Base-by-base conservation (phyloP, 345 rosid species). In the Salix suchowensis region DNA sequence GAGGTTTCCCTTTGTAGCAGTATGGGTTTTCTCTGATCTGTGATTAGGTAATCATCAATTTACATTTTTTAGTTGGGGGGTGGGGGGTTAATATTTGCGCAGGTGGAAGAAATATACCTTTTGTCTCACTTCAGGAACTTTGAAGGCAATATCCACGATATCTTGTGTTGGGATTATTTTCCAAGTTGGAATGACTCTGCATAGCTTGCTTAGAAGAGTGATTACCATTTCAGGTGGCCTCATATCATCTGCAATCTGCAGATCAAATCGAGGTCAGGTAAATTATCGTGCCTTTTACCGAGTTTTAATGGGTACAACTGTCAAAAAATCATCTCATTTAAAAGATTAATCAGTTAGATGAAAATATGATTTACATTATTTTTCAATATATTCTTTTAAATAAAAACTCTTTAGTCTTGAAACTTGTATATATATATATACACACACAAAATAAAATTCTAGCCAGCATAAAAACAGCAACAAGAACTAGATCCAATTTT, bases 1-100 rank as follows among this genome's bases (percentile, higher is more conserved):
- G 95, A 70, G 88, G 88, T 6, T 90, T 76, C 6, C 97, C 98
- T 79, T 94, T 87, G 81, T 94, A 92, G 90, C 97, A 94, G 39
- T 87, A 87, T 54, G 81, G 64, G 66, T 94, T 94, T 73, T 82
- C 83, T 82, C 89, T 91, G 44, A 94, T 62, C 93, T 94, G 85
- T 36, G 65, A 46, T 64, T 32, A 61, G 13, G 12, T 54, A 12
- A 19, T 6, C 24, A 40, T 3, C 18, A 10, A 40, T 50, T 10
- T 21, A 3, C 46, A 0, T 14, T 67, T 14, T 67, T 21, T 28
- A 14, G 44, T 1, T 24, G 26, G 7, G 37, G 34, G 24, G 24
- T 24, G 24, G 30, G 28, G 9, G 10, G 16, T 34, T 14, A n/a
- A n/a, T 23, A 7, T 68, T 19, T 42, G 44, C 2, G 44, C 2